These are phyloP conservation scores for Protostelium mycophagum DNA, from an alignment of 78 protist species.

Conservation along the genomic window DNA sequence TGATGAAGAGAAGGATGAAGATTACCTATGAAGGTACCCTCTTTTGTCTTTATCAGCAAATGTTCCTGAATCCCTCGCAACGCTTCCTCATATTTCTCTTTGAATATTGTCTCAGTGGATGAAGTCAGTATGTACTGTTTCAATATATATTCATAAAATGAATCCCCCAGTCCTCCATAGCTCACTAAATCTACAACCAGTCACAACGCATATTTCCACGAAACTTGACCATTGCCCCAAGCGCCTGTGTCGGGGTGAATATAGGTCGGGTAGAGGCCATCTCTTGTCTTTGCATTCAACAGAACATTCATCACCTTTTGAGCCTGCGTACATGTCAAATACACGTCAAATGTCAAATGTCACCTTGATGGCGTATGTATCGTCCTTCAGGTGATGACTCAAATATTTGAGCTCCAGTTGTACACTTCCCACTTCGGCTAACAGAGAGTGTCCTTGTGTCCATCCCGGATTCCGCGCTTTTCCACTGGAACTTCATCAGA, in stretches of 20 bases:
- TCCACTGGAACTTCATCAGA: background rate
- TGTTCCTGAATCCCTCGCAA: background rate
- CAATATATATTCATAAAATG: conserved; percentile 62
- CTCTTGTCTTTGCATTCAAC: background rate
- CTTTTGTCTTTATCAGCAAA: background rate
- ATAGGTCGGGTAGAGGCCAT: conserved; percentile 32
- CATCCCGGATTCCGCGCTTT: background rate
- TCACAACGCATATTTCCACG: background rate
- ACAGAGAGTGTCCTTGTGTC: conserved; percentile 7
- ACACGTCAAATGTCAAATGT: background rate
- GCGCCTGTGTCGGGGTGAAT: conserved; percentile 5
- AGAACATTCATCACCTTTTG: background rate
- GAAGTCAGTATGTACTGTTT: conserved; percentile 33
- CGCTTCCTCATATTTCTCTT: background rate
- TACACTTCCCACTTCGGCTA: conserved; percentile 68
- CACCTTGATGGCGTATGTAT: background rate
- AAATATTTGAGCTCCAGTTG: conserved; percentile 72
- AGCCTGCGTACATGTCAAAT: background rate
- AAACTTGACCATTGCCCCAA: background rate
- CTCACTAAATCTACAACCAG: conserved; percentile 3
- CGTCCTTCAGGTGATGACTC: conserved; percentile 22
- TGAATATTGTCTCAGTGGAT: conserved; percentile 3
- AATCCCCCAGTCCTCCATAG: conserved; percentile 54
- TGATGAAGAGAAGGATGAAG: too few relatives aligned
- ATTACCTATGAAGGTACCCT: background rate